Percentiles rank a stretch among this genome's conserved stretches.
phyloP scores from a whole-genome alignment of 2,329 filamentous ascomycete genomes.

The Cryphonectria carpinicola region DNA sequence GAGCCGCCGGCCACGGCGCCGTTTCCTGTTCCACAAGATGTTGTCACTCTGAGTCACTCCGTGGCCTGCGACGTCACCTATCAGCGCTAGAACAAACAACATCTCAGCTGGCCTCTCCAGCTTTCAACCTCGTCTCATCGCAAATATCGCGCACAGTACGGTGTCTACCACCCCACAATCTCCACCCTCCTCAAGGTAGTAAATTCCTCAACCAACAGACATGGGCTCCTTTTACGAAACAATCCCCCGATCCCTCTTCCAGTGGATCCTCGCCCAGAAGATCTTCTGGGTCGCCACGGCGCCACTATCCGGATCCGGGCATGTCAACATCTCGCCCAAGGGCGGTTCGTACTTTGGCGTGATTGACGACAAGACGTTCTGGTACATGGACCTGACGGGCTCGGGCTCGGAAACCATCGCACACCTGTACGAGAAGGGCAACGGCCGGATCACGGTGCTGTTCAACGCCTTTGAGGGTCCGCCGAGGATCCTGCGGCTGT shows the following conservation, averaged over 20 bases:
- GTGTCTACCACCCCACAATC: neutral
- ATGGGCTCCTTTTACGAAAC: conserved; percentile 29
- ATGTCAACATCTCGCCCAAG: conserved; percentile 80
- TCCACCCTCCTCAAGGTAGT: neutral
- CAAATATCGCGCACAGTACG: neutral
- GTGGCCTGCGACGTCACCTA: conserved; percentile 5
- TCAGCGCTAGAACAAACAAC: conserved; percentile 1
- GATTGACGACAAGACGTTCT: conserved; percentile 60
- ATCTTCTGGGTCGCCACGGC: conserved; percentile 79
- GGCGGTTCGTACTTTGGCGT: conserved; percentile 68
- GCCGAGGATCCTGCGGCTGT: conserved; percentile 44
- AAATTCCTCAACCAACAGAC: neutral
- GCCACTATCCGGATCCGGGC: conserved; percentile 62
- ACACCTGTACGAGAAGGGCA: conserved; percentile 69
- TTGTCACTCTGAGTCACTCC: conserved; percentile 4
- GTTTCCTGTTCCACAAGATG: conserved; percentile 4
- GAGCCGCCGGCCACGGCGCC: neutral
- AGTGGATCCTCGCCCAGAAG: conserved; percentile 69
- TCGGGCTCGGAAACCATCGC: conserved; percentile 77
- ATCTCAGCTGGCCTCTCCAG: neutral
- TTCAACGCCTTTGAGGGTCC: conserved; percentile 57
- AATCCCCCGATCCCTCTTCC: conserved; percentile 57
- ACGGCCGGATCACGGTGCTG: conserved; percentile 74
- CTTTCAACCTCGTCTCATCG: neutral
- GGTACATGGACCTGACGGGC: conserved; percentile 75